Evolutionary conservation across 2,329 filamentous ascomycete species (phyloP), one percentile per base, ranked within the genome.

Genomic region (Chrysoporthe puriensis): DNA sequence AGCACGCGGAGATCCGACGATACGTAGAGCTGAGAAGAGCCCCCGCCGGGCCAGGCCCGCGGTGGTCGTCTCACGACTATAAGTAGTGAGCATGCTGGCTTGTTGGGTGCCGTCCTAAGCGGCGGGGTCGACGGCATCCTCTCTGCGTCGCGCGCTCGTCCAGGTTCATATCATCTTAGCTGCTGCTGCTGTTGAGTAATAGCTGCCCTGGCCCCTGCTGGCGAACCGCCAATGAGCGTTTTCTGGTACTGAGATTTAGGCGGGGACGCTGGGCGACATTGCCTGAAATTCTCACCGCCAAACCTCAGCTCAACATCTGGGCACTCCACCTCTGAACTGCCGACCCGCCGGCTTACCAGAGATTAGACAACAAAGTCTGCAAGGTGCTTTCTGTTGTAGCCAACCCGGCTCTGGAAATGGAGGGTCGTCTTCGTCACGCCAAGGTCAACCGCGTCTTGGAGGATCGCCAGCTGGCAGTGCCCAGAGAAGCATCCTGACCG

Each of bases 201-300:
- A 52, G 48, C 48, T 32, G 26, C 9, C n/a, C 21, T 11, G 21
- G 48, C 21, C 50, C 50, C 50, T 54, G 50, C 32, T 18, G n/a
- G 18, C 46, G 11, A 3, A 7, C 52, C 11, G 32, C 54, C 54
- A 57, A 57, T 57, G 9, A n/a, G 40, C 5, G 54, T 57, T 3
- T 40, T 18, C 7, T 16, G 21, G 54, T 16, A 13, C 54, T 57
- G 7, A 34, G 34, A 16, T 34, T 40, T n/a, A 21, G 48, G 48
- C 14, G n/a, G n/a, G 48, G 48, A 36, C 54, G 34, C 26, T 57
- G 57, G 57, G n/a, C 16, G 32, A 7, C 54, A n/a, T 58, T 8
- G 34, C 14, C 36, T 59, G 57, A 43, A n/a, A 16, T 60, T 13
- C 57, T 60, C 57, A 60, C 57, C 57, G 57, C 57, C 40, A 60